phyloP scores from a whole-genome alignment of 2,329 filamentous ascomycete species.

The Gliomastix tumulicola region DNA sequence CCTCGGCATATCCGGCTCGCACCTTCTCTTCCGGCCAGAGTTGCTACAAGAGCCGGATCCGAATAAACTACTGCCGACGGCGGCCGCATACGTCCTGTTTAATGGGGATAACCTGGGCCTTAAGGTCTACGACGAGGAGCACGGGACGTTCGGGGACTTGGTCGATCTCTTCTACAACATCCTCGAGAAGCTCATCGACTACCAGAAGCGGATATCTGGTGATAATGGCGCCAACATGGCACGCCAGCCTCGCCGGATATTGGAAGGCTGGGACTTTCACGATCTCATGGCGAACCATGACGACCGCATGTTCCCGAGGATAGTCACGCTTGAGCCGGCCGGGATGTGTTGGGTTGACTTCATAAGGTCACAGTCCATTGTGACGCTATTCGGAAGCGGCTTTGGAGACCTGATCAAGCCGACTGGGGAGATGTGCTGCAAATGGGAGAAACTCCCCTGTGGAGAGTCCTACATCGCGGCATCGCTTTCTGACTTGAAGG shows the following conservation, averaged over 20 bases:
- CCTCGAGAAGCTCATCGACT: neutral
- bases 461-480: neutral
- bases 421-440: neutral
- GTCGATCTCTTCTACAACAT: neutral
- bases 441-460: neutral
- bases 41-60: neutral
- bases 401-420: neutral
- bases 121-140: neutral
- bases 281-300: neutral
- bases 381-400: neutral
- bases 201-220: neutral
- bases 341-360: neutral
- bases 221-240: neutral
- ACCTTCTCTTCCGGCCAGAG: neutral
- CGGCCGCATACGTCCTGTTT: neutral
- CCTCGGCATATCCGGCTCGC: neutral
- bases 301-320: neutral
- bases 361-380: neutral
- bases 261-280: neutral
- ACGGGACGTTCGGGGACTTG: no score
- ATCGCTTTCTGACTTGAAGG: neutral
- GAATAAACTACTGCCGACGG: neutral
- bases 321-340: neutral
- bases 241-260: neutral
- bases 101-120: neutral